Evolutionary conservation across 2,329 filamentous ascomycete species (phyloP), one percentile per base, ranked within the genome.

Genomic region (Scedosporium dehoogii): DNA sequence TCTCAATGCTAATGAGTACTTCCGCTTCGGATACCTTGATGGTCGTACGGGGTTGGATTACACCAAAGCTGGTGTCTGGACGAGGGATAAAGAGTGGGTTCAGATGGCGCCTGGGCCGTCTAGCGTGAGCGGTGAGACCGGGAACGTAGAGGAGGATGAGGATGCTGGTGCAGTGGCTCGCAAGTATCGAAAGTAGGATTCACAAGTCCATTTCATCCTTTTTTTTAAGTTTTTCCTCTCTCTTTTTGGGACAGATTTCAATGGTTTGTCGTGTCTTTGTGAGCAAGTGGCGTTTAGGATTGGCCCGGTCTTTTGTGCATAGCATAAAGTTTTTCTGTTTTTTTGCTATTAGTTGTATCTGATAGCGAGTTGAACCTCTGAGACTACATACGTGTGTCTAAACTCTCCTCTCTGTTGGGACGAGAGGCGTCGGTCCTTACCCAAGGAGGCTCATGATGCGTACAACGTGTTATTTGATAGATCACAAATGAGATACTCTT

Each of bases 31-130:
- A 1, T 92, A 85, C 69, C 83, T 92, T 79, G 78, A 82, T 59
- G 89, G 89, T 1, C 85, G 82, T 63, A 71, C 71, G 4, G 80
- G 79, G 46, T 86, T 80, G 25, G 90, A 93, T 70, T 93, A 90
- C 69, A 91, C 88, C 14, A 88, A 85, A 73, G 90, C 90, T 0
- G 90, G 89, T 1, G 81, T 78, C 10, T 93, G 90, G 90, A 79
- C 79, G 25, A 73, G 70, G 1, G 80, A 86, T 60, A 84, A 87
- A 1, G 76, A 79, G 41, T 93, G 90, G 90, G 76, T 76, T 53
- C 72, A 82, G 27, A 90, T 91, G 87, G 72, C 78, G 67, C 69
- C 80, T 1, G 88, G 88, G 0, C 83, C 87, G 14, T 84, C 82
- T 1, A 78, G 71, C 67, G 70, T 80, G 46, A 51, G 64, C 23